Evolutionary conservation across 352 stramenopile genomes (phyloP).

Genomic region (Pythium myriotylum): DNA sequence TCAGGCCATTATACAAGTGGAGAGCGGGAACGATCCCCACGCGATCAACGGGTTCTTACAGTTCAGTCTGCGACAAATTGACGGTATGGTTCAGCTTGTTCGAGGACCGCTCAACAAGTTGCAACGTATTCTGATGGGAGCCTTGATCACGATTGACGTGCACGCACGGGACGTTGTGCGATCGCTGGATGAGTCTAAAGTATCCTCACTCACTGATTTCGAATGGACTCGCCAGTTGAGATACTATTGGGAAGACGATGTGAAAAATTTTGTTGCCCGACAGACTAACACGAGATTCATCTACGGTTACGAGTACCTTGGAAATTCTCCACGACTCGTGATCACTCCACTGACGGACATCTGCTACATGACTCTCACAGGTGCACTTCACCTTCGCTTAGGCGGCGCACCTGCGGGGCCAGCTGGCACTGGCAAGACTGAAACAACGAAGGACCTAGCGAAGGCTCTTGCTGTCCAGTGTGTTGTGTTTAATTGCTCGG

Average conservation of each 20-base stretch:
- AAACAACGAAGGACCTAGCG: conserved; percentile 94
- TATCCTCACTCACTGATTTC: conserved; percentile 86
- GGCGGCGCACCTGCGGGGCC: conserved; percentile 92
- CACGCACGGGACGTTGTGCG: conserved; percentile 90
- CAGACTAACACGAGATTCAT: conserved; percentile 88
- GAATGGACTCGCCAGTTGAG: conserved; percentile 91
- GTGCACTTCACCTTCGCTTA: conserved; percentile 91
- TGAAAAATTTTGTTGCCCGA: conserved; percentile 83
- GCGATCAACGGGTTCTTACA: conserved; percentile 86
- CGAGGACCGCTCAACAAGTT: conserved; percentile 82
- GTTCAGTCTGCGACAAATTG: conserved; percentile 92
- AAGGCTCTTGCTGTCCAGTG: conserved; percentile 94
- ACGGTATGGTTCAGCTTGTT: conserved; percentile 92
- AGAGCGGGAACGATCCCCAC: conserved; percentile 58
- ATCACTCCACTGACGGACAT: conserved; percentile 88
- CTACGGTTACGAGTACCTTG: conserved; percentile 87
- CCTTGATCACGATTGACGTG: conserved; percentile 92
- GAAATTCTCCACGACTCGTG: conserved; percentile 80
- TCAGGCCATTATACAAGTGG: conserved; percentile 74
- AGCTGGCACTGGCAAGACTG: conserved; percentile 94
- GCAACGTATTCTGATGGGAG: conserved; percentile 89
- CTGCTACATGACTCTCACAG: conserved; percentile 95
- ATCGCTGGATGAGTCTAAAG: conserved; percentile 75
- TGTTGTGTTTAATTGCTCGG: conserved; percentile 96
- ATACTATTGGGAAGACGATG: conserved; percentile 89